phyloP scores from a whole-genome alignment of 2,329 filamentous ascomycete genomes.

The Chaetomium strumarium region DNA sequence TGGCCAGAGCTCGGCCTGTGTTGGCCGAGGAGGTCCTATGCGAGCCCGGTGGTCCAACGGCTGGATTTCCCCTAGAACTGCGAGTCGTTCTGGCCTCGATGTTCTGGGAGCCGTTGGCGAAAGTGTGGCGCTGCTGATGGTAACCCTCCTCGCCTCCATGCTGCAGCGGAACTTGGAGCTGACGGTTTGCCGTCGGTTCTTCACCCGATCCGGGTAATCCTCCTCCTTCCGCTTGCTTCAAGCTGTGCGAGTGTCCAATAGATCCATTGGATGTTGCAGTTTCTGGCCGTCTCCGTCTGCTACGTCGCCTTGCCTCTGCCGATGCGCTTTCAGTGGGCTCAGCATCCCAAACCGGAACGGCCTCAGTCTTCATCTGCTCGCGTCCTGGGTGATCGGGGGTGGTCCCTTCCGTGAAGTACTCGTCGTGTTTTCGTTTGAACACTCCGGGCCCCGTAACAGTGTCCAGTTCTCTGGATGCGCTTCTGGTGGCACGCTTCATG shows the following conservation, averaged over 20 bases:
- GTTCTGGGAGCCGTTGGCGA: background rate
- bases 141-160: background rate
- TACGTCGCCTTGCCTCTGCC: background rate
- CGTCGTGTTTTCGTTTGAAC: background rate
- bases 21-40: background rate
- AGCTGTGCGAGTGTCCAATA: background rate
- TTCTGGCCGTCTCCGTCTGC: slow-evolving; percentile 8
- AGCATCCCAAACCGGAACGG: background rate
- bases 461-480: background rate
- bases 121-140: background rate
- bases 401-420: background rate
- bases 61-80: background rate
- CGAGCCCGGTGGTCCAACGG: background rate
- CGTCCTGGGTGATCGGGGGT: background rate
- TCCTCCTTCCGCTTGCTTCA: background rate
- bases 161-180: too few relatives aligned
- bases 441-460: background rate
- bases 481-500: slow-evolving; percentile 21
- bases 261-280: background rate
- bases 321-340: background rate
- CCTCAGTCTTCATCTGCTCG: background rate
- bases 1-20: background rate
- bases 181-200: background rate
- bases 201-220: background rate
- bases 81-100: background rate